phyloP scores from a whole-genome alignment of 495 filamentous ascomycete species.

The Penicillium paxilli region DNA sequence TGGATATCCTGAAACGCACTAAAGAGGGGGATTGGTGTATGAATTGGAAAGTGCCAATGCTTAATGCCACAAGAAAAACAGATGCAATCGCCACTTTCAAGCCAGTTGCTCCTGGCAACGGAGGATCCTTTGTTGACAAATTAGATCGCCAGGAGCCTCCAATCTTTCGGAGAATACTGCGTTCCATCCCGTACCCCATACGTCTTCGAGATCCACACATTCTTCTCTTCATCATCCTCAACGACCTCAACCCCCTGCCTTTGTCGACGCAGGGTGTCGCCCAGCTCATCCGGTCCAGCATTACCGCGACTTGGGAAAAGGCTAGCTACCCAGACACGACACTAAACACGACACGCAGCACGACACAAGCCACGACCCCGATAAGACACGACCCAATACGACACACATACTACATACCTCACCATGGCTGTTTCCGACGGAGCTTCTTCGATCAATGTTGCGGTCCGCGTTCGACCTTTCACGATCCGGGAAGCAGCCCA shows the following conservation, averaged over 20 bases:
- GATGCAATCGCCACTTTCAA: constrained; percentile 10
- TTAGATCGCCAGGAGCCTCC: constrained; percentile 26
- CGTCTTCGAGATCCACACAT: constrained; percentile 26
- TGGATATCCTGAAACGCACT: constrained; percentile 8
- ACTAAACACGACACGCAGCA: neutral
- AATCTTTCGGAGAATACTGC: constrained; percentile 32
- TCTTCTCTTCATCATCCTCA: constrained; percentile 27
- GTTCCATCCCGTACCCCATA: constrained; percentile 26
- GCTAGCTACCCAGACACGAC: neutral
- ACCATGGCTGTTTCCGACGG: constrained; percentile 57
- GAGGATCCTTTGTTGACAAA: constrained; percentile 36
- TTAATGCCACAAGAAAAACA: constrained; percentile 9
- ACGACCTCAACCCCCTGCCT: constrained; percentile 16
- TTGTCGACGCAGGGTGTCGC: constrained; percentile 24
- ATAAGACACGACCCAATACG: constrained; percentile 3
- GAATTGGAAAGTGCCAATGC: too few relatives aligned
- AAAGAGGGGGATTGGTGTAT: too few relatives aligned
- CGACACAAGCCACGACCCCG: neutral
- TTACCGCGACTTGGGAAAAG: constrained; percentile 14
- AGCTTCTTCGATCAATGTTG: constrained; percentile 68
- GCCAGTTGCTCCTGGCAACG: constrained; percentile 42
- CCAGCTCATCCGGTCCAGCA: constrained; percentile 20
- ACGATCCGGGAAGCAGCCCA: constrained; percentile 68
- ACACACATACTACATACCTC: constrained; percentile 5
- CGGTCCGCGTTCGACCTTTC: constrained; percentile 92